These are phyloP conservation scores for Kurtzmaniella natalensis DNA, from an alignment of 1,139 yeast species.

Conservation along the genomic window DNA sequence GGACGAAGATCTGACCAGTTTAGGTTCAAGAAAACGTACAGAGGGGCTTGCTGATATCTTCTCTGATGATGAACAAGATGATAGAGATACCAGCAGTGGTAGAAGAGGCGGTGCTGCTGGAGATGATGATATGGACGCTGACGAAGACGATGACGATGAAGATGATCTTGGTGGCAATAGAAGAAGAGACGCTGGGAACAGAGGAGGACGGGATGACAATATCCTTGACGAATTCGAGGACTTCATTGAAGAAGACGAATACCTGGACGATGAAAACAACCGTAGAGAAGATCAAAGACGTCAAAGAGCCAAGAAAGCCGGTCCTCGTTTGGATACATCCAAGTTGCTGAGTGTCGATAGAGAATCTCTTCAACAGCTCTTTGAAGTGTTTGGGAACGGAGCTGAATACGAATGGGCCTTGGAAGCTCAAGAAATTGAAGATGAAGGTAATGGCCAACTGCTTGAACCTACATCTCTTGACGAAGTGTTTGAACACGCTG, in stretches of 20 bases:
- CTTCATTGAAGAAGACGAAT: slow-evolving; percentile 95
- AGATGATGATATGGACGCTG: slow-evolving; percentile 21
- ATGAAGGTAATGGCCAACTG: slow-evolving; percentile 50
- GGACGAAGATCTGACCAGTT: slow-evolving; percentile 15
- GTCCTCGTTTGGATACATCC: slow-evolving; percentile 46
- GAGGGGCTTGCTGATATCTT: slow-evolving; percentile 70
- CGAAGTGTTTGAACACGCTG: slow-evolving; percentile 93
- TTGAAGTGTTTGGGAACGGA: slow-evolving; percentile 96
- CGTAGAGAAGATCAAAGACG: slow-evolving; percentile 28
- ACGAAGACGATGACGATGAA: slow-evolving; percentile 32
- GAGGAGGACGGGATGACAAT: too few relatives aligned
- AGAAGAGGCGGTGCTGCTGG: slow-evolving; percentile 33
- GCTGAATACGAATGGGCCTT: slow-evolving; percentile 98
- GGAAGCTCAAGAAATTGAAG: slow-evolving; percentile 78
- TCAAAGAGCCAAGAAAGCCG: slow-evolving; percentile 34
- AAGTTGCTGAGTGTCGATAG: slow-evolving; percentile 80
- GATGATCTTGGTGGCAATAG: slow-evolving; percentile 7
- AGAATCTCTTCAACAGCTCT: slow-evolving; percentile 87
- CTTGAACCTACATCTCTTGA: slow-evolving; percentile 63
- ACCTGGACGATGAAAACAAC: slow-evolving; percentile 81
- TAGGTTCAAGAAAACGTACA: slow-evolving; percentile 13
- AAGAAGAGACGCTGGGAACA: slow-evolving; percentile 6
- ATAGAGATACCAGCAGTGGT: slow-evolving; percentile 29
- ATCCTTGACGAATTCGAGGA: slow-evolving; percentile 86
- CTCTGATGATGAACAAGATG: slow-evolving; percentile 73